Evolutionary conservation across 2,329 filamentous ascomycete genomes (phyloP), one percentile per base, ranked within the genome.

Genomic region (Trichophyton mentagrophytes): DNA sequence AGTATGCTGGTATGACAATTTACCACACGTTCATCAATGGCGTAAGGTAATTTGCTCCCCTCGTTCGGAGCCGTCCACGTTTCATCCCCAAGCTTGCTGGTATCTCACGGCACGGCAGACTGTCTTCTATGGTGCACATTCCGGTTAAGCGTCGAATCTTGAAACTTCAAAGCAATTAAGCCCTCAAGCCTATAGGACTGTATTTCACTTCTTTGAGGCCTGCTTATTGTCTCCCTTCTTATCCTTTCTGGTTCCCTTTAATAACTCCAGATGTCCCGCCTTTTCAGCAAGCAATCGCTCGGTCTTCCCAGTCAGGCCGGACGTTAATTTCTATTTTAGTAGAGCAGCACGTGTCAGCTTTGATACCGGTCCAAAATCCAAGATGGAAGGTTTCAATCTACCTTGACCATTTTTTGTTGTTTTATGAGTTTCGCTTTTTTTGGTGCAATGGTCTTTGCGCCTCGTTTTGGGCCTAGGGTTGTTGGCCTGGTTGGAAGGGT

Each of bases 181-280:
- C 25, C 27, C 13, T 15, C 22, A 33, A 30, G 3, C 9, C 13
- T n/a, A 6, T 25, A 6, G 20, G 11, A n/a, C 40, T 6, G 40
- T 6, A 2, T 3, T 49, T 60, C 58, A 60, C 36, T 60, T 60
- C 30, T 53, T 60, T 3, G 58, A 25, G n/a, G 58, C 46, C 7
- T 40, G 17, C 4, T 30, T n/a, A 63, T 71, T 70, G 42, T 66
- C 69, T 64, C 72, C 71, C 44, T 67, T 69, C 60, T 70, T 69
- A 64, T 70, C 71, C 72, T 82, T 85, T 79, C 86, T 87, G 11
- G 84, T 85, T 1, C 85, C 84, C 61, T 78, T 78, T 68, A 89
- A 71, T 68, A 89, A 69, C 71, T 89, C 86, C 68, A 89, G 68
- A 78, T 89, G 86, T 13, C 86, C 86, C 3, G 85, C 86, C 67